Conservation (phyloP, 2,329 filamentous ascomycete species). For the Hypoxylon sp. region DNA sequence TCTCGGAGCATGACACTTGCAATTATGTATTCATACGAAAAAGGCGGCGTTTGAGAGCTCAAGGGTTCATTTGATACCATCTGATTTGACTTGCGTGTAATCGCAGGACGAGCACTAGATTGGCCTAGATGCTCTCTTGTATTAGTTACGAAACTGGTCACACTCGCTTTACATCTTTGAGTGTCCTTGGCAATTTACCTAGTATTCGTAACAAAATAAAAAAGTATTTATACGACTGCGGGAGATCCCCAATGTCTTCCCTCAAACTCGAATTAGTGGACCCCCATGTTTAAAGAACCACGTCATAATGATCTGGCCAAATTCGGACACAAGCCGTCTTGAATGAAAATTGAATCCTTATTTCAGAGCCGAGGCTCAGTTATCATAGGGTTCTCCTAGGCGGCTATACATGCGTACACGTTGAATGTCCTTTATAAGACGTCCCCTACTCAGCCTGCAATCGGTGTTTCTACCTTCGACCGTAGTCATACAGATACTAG, state of each 20-base stretch:
- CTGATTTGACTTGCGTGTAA: slow-evolving; percentile 21
- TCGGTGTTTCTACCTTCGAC: background rate
- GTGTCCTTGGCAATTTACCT: background rate
- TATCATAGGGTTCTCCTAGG: slow-evolving; percentile 35
- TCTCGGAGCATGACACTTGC: slow-evolving; percentile 60
- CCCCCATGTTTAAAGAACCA: background rate
- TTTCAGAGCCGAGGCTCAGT: slow-evolving; percentile 31
- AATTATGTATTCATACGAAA: slow-evolving; percentile 33
- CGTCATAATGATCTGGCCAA: background rate
- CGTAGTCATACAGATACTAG: background rate
- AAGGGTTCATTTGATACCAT: slow-evolving; percentile 41
- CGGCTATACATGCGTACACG: slow-evolving; percentile 25
- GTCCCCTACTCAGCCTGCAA: slow-evolving; percentile 1
- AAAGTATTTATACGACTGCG: background rate
- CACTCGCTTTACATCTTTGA: slow-evolving; percentile 3
- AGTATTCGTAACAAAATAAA: background rate
- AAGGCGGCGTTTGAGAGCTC: slow-evolving; percentile 43
- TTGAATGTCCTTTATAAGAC: slow-evolving; percentile 13
- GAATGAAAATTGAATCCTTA: slow-evolving; percentile 24
- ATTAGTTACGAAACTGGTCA: slow-evolving; percentile 19
- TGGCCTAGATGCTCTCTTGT: slow-evolving; percentile 8
- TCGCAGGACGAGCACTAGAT: slow-evolving; percentile 9
- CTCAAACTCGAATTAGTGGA: background rate
- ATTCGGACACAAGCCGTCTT: background rate
- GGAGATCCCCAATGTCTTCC: background rate